phyloP scores from a whole-genome alignment of 306 rosid species.

The Spatholobus suberectus region DNA sequence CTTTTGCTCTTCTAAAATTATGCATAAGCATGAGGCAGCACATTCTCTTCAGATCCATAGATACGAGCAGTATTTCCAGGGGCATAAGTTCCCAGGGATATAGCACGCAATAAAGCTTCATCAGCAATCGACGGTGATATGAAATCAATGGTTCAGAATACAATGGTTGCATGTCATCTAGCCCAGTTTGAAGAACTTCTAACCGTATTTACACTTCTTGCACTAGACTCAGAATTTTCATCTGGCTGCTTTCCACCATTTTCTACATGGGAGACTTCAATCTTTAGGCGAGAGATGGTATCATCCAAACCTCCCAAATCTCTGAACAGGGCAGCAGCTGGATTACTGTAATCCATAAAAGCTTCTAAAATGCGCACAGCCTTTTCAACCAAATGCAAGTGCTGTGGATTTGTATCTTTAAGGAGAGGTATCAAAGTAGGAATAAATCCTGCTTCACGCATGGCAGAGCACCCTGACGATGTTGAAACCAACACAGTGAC shows the following conservation, averaged over 20 bases:
- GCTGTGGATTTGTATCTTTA: constrained; percentile 86
- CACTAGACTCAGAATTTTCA: constrained; percentile 59
- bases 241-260: constrained; percentile 71
- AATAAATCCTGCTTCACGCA: constrained; percentile 98
- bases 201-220: constrained; percentile 56
- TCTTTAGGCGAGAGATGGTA: constrained; percentile 82
- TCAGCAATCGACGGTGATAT: constrained; percentile 78
- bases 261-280: constrained; percentile 87
- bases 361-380: constrained; percentile 97
- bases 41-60: constrained; percentile 90
- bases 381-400: constrained; percentile 92
- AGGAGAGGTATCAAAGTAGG: constrained; percentile 95
- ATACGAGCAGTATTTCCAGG: constrained; percentile 86
- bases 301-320: constrained; percentile 99
- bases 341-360: constrained; percentile 97
- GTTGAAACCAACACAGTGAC: constrained; percentile 92
- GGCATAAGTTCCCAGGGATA: constrained; percentile 94
- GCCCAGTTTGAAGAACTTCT: constrained; percentile 61
- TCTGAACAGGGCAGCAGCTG: constrained; percentile 93
- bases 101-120: constrained; percentile 95
- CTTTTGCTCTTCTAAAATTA: constrained; percentile 82
- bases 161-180: constrained; percentile 74
- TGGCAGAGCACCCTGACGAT: constrained; percentile 92
- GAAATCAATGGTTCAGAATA: constrained; percentile 86
- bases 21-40: constrained; percentile 86